Percentiles rank a stretch among this genome's conserved stretches.
Conservation (phyloP, 257 asterid genomes). For the Petunia secreta region DNA sequence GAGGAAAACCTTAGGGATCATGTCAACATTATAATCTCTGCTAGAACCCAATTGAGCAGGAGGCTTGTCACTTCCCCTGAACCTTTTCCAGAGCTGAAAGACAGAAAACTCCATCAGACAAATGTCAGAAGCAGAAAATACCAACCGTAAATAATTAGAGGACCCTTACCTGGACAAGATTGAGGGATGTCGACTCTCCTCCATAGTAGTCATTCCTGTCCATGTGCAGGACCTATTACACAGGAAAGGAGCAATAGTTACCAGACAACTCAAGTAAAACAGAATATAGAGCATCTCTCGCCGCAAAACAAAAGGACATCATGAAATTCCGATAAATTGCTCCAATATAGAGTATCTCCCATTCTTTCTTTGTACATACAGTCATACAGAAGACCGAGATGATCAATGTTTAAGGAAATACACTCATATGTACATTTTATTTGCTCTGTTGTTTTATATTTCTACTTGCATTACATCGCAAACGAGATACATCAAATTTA, state of each 20-base stretch:
- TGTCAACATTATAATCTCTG: constrained; percentile 90
- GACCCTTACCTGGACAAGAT: too few relatives aligned
- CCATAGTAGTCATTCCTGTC: too few relatives aligned
- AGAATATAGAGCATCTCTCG: not conserved
- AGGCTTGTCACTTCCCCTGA: constrained; percentile 86
- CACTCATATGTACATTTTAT: not conserved
- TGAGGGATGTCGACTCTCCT: too few relatives aligned
- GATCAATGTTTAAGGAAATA: not conserved
- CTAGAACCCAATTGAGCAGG: constrained; percentile 81
- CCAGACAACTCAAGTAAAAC: not conserved
- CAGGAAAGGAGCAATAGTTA: too few relatives aligned
- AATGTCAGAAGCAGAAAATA: not conserved
- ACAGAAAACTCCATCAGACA: not conserved
- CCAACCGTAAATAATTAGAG: not conserved
- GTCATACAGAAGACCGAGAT: not conserved
- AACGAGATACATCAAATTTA: too few relatives aligned
- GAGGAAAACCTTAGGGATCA: constrained; percentile 79
- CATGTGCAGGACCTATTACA: too few relatives aligned
- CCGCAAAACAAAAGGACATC: not conserved
- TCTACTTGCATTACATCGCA: not conserved
- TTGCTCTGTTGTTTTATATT: not conserved
- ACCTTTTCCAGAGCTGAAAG: constrained; percentile 74
- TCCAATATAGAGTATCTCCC: not conserved
- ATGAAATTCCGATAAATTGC: not conserved
- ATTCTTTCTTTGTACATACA: not conserved